phyloP scores from a whole-genome alignment of 179 eudicot species.

The Heliamphora pulchella region DNA sequence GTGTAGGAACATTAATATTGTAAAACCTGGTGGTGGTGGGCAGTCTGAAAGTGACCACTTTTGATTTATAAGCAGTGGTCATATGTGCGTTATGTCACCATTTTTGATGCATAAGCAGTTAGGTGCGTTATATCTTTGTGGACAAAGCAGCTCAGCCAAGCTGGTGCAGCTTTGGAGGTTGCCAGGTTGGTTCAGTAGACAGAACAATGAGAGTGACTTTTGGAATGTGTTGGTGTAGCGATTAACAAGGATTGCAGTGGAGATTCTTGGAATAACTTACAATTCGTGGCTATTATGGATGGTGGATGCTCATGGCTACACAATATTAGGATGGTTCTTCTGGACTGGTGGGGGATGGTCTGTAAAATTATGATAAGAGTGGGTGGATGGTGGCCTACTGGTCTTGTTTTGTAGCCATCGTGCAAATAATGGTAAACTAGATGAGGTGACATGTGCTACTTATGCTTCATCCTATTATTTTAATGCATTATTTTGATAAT shows the following conservation, averaged over 20 bases:
- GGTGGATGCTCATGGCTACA: not conserved
- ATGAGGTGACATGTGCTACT: not conserved
- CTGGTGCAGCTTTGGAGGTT: too few relatives aligned
- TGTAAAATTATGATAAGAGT: not conserved
- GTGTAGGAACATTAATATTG: not conserved
- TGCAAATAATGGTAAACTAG: not conserved
- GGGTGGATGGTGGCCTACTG: not conserved
- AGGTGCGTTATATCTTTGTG: not conserved
- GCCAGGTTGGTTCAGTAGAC: not conserved
- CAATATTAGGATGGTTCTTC: too few relatives aligned
- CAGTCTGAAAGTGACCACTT: not conserved
- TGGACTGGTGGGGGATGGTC: not conserved
- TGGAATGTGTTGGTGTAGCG: not conserved
- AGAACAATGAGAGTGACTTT: not conserved
- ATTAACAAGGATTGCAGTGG: not conserved
- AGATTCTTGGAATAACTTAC: not conserved
- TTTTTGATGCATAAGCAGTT: too few relatives aligned
- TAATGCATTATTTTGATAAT: too few relatives aligned
- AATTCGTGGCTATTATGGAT: not conserved
- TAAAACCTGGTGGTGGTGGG: not conserved
- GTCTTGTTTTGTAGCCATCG: not conserved
- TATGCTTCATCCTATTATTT: too few relatives aligned
- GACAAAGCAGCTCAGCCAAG: not conserved
- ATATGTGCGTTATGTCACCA: not conserved
- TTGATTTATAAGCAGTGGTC: not conserved